phyloP scores from a whole-genome alignment of 2,329 filamentous ascomycete genomes.

The Colletotrichum gigasporum region DNA sequence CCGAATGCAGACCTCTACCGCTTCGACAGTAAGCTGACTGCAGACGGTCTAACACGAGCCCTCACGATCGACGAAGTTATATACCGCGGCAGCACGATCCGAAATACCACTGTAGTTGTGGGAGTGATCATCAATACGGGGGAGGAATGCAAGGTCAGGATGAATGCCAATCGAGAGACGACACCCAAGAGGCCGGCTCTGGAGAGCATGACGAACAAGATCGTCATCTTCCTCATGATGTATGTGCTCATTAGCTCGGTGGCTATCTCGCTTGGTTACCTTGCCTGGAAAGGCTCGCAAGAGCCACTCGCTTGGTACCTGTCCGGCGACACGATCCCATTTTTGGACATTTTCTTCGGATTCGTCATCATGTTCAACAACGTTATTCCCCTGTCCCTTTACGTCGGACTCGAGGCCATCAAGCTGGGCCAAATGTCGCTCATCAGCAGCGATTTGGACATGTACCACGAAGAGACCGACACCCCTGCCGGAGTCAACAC shows the following conservation, averaged over 20 bases:
- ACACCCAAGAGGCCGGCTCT: slow-evolving; percentile 83
- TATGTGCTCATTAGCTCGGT: slow-evolving; percentile 83
- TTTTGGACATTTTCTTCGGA: slow-evolving; percentile 84
- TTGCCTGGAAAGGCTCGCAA: slow-evolving; percentile 74
- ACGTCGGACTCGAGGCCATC: slow-evolving; percentile 88
- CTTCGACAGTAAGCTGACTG: slow-evolving; percentile 74
- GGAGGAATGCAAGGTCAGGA: slow-evolving; percentile 90
- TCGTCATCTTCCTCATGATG: slow-evolving; percentile 81
- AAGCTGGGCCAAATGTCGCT: slow-evolving; percentile 83
- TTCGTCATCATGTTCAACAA: slow-evolving; percentile 98
- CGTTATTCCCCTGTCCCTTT: slow-evolving; percentile 88
- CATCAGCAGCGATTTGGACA: slow-evolving; percentile 81
- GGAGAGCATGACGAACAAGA: slow-evolving; percentile 79
- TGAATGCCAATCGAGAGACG: slow-evolving; percentile 90
- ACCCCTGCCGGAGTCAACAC: slow-evolving; percentile 91
- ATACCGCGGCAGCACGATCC: slow-evolving; percentile 84
- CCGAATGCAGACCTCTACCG: slow-evolving; percentile 81
- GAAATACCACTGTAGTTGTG: slow-evolving; percentile 79
- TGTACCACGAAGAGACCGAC: slow-evolving; percentile 87
- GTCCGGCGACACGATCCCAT: slow-evolving; percentile 71
- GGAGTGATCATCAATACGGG: slow-evolving; percentile 89
- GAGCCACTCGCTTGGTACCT: slow-evolving; percentile 83
- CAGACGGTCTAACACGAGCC: slow-evolving; percentile 67
- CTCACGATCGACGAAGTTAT: slow-evolving; percentile 84
- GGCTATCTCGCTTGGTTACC: slow-evolving; percentile 85